Percentiles rank a stretch among this genome's conserved stretches.
phyloP scores from a whole-genome alignment of 2,329 filamentous ascomycete genomes.

The Verticillium tricorpus region DNA sequence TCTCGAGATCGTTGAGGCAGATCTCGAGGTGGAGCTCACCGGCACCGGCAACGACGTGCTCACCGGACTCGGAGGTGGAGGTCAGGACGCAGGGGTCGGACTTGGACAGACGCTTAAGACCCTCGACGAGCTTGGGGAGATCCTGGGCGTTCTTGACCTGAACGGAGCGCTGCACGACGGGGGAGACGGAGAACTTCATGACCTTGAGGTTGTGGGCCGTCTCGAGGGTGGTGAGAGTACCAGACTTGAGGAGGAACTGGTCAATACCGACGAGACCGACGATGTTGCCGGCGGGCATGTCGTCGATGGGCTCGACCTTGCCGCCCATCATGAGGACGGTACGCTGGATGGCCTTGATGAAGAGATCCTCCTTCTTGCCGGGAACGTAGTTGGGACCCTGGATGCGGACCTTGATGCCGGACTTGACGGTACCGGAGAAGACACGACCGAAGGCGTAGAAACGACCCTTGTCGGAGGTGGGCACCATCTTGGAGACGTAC shows the following conservation, averaged over 20 bases:
- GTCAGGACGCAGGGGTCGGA: constrained; percentile 98
- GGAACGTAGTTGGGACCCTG: constrained; percentile 98
- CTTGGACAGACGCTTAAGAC: constrained; percentile 99
- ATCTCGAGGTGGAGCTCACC: constrained; percentile 99
- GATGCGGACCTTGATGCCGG: constrained; percentile 99
- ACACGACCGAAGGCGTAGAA: constrained; percentile 99
- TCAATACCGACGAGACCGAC: constrained; percentile 98
- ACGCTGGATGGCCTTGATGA: constrained; percentile 99
- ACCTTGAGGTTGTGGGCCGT: constrained; percentile 99
- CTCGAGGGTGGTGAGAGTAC: constrained; percentile 95
- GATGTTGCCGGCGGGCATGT: constrained; percentile 99
- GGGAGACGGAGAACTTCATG: constrained; percentile 99
- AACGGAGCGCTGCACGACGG: constrained; percentile 96
- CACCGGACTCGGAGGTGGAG: constrained; percentile 83
- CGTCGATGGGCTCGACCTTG: constrained; percentile 97
- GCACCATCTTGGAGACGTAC: constrained; percentile 99
- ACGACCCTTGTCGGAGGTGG: constrained; percentile 98
- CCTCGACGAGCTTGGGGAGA: constrained; percentile 98
- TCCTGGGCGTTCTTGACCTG: constrained; percentile 99
- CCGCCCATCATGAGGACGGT: constrained; percentile 99
- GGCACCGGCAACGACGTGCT: constrained; percentile 98
- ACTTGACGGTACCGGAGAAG: constrained; percentile 96
- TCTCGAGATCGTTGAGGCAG: constrained; percentile 99
- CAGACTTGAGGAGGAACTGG: constrained; percentile 99
- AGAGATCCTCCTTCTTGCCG: constrained; percentile 97